Conservation (phyloP, 2,329 filamentous ascomycete genomes). For the Fusarium papillatum region DNA sequence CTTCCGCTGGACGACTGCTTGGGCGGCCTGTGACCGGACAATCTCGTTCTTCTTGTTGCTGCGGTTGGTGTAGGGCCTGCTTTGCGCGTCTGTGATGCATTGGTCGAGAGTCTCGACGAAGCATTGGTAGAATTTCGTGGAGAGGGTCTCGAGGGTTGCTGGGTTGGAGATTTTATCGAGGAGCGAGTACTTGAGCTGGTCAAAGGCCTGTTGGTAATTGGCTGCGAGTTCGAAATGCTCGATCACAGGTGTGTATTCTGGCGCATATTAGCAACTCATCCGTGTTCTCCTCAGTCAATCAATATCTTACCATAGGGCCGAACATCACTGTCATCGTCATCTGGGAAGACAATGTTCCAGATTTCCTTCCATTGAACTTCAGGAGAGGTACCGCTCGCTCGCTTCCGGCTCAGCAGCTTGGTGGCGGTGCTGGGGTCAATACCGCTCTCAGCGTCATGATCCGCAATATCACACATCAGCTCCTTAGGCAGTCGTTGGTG, state of each 20-base stretch:
- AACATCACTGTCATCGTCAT: slow-evolving; percentile 52
- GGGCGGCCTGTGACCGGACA: slow-evolving; percentile 25
- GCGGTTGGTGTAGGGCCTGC: slow-evolving; percentile 55
- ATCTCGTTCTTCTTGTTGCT: slow-evolving; percentile 56
- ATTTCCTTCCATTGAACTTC: slow-evolving; percentile 57
- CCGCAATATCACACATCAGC: slow-evolving; percentile 56
- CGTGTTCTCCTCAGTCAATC: too few species aligned
- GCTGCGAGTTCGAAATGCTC: slow-evolving; percentile 56
- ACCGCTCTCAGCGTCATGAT: slow-evolving; percentile 55
- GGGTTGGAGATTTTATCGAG: slow-evolving; percentile 55
- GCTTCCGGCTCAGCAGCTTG: slow-evolving; percentile 55
- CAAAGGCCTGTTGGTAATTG: slow-evolving; percentile 50
- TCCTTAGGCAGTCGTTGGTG: slow-evolving; percentile 56
- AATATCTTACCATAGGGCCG: slow-evolving; percentile 45
- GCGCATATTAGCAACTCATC: slow-evolving; percentile 4
- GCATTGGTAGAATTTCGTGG: slow-evolving; percentile 56
- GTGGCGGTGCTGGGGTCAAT: slow-evolving; percentile 56
- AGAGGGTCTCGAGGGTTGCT: slow-evolving; percentile 53
- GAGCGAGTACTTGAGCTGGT: slow-evolving; percentile 49
- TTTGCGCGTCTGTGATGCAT: slow-evolving; percentile 51
- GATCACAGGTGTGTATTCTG: slow-evolving; percentile 57
- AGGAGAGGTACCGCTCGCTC: slow-evolving; percentile 53
- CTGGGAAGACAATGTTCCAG: slow-evolving; percentile 58
- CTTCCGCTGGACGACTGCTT: slow-evolving; percentile 40
- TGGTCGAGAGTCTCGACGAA: slow-evolving; percentile 55